These are phyloP conservation scores for Leishmania braziliensis DNA, from an alignment of 208 protist genomes.

Conservation along the genomic window DNA sequence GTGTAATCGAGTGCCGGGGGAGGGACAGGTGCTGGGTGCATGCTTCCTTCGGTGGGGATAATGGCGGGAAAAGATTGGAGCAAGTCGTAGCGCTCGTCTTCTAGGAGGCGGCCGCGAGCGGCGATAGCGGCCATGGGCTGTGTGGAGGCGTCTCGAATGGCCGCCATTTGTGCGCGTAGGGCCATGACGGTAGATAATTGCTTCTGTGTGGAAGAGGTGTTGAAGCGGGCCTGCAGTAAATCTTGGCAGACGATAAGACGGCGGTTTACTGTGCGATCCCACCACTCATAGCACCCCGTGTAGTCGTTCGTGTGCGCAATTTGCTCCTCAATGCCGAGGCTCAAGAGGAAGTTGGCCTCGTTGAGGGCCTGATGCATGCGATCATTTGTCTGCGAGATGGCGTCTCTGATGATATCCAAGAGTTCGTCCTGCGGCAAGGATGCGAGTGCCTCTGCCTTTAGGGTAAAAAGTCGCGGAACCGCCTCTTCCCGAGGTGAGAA, in stretches of 20 bases:
- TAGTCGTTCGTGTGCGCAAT: conserved; percentile 68
- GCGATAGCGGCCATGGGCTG: conserved; percentile 47
- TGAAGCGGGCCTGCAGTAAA: conserved; percentile 29
- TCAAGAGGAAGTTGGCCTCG: conserved; percentile 59
- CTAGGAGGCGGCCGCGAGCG: conserved; percentile 44
- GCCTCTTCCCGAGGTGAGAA: conserved; percentile 27
- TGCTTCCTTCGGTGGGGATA: not conserved
- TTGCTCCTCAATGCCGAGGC: conserved; percentile 66
- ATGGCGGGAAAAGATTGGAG: conserved; percentile 20
- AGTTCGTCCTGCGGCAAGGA: conserved; percentile 37
- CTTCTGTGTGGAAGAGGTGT: not conserved
- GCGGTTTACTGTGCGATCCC: conserved; percentile 53
- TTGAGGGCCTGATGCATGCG: conserved; percentile 35
- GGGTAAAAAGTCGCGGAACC: conserved; percentile 35
- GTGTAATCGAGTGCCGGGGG: not conserved
- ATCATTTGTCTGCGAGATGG: conserved; percentile 34
- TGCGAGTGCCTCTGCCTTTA: conserved; percentile 29
- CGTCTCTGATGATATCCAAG: conserved; percentile 38
- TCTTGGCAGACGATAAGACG: conserved; percentile 42
- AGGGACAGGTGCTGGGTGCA: not conserved
- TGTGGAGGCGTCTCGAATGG: conserved; percentile 27
- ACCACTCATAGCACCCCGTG: conserved; percentile 55
- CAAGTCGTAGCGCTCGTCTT: conserved; percentile 62
- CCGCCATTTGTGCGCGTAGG: conserved; percentile 34
- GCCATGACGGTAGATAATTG: conserved; percentile 3